These are phyloP conservation scores for Suhomyces vadensis DNA, from an alignment of 805 yeast species.

Conservation along the genomic window DNA sequence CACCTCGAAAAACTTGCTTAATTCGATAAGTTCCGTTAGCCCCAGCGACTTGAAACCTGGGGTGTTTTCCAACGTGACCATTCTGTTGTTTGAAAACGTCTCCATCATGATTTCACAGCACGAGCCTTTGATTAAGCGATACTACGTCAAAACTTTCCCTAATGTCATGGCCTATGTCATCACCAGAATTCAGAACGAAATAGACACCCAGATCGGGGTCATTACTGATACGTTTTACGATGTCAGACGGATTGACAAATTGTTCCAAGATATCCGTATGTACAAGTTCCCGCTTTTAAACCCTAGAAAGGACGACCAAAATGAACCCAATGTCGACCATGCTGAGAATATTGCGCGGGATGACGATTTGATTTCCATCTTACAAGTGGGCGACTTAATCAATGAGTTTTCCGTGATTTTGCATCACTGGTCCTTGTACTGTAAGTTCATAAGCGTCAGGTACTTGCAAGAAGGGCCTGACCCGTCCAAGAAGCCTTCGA, in stretches of 20 bases:
- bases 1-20: conserved; percentile 69
- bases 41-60: conserved; percentile 38
- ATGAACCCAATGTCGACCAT: conserved; percentile 19
- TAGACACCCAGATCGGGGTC: conserved; percentile 90
- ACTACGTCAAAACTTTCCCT: conserved; percentile 57
- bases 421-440: conserved; percentile 82
- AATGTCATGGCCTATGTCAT: conserved; percentile 65
- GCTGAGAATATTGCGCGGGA: conserved; percentile 12
- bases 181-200: conserved; percentile 75
- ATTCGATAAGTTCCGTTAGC: conserved; percentile 30
- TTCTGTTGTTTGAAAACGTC: conserved; percentile 77
- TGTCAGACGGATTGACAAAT: conserved; percentile 56
- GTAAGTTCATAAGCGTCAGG: conserved; percentile 67
- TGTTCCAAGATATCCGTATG: conserved; percentile 53
- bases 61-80: conserved; percentile 58
- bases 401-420: conserved; percentile 74
- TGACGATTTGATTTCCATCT: conserved; percentile 49
- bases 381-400: conserved; percentile 64
- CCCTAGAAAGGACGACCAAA: conserved; percentile 14
- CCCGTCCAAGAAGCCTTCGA: background rate
- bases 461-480: conserved; percentile 42
- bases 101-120: conserved; percentile 87
- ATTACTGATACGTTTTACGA: conserved; percentile 87
- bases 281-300: conserved; percentile 43
- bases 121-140: conserved; percentile 69